A percentile compares a stretch with the other conserved stretches of the same genome.
Conservation (phyloP, 805 yeast species). For the Sugiyamaella lignohabitans region DNA sequence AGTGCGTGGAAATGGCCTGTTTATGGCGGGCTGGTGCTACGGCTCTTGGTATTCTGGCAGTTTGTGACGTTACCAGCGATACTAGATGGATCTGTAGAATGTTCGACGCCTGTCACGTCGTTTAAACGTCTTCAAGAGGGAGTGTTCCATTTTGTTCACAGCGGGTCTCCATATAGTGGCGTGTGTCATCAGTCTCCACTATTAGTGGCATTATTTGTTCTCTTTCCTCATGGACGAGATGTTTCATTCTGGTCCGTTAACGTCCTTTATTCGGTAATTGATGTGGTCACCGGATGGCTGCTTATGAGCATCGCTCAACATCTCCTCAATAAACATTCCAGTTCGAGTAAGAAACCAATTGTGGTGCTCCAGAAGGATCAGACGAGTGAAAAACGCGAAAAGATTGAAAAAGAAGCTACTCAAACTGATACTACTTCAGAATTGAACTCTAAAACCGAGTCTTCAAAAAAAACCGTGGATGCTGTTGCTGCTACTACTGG, state of each 20-base stretch:
- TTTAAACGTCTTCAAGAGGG: slow-evolving; percentile 60
- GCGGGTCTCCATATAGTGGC: slow-evolving; percentile 65
- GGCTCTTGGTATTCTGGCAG: slow-evolving; percentile 20
- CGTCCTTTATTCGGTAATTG: slow-evolving; percentile 51
- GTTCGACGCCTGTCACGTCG: slow-evolving; percentile 70
- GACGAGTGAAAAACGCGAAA: neutral
- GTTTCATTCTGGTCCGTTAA: slow-evolving; percentile 22
- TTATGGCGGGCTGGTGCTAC: neutral
- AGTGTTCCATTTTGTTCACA: slow-evolving; percentile 49
- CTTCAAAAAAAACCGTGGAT: no score
- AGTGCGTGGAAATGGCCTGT: no score
- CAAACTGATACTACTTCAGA: neutral
- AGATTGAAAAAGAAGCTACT: neutral
- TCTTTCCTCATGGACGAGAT: slow-evolving; percentile 25
- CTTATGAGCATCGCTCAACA: slow-evolving; percentile 30
- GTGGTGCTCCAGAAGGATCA: neutral
- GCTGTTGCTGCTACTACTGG: neutral
- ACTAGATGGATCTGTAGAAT: slow-evolving; percentile 49
- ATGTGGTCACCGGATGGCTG: slow-evolving; percentile 49
- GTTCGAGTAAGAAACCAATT: neutral
- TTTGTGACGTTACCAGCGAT: slow-evolving; percentile 26
- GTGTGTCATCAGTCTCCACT: slow-evolving; percentile 83
- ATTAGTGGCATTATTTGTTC: slow-evolving; percentile 46
- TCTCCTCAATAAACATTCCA: neutral
- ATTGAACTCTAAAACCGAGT: neutral